Conservation (phyloP, 306 rosid genomes). For the Trichosanthes truncata region DNA sequence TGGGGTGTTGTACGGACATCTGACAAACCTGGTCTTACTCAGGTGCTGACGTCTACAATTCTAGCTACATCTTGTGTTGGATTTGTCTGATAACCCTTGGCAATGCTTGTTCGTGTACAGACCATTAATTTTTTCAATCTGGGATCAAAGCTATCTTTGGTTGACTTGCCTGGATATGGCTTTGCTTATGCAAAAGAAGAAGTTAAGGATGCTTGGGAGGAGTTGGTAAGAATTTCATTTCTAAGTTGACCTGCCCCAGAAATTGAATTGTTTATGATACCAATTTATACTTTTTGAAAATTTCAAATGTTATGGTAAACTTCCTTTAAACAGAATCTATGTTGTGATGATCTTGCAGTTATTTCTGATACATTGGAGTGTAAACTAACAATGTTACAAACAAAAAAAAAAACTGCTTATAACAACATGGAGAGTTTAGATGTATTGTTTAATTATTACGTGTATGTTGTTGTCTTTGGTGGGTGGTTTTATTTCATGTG, state of each 20-base stretch:
- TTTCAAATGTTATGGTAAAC: background rate
- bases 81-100: constrained; percentile 9
- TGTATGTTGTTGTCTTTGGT: background rate
- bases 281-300: background rate
- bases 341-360: background rate
- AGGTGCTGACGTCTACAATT: constrained; percentile 28
- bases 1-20: constrained; percentile 95
- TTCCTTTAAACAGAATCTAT: background rate
- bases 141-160: constrained; percentile 67
- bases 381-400: background rate
- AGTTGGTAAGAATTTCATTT: constrained; percentile 58
- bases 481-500: background rate
- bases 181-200: constrained; percentile 98
- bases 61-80: background rate
- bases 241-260: constrained; percentile 2
- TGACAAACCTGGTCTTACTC: constrained; percentile 93
- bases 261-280: background rate
- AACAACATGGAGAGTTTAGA: background rate
- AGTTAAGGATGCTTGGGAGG: constrained; percentile 94
- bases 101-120: constrained; percentile 35
- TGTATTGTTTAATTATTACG: background rate
- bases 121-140: constrained; percentile 72
- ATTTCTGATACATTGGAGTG: background rate
- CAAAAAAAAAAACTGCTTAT: background rate
- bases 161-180: constrained; percentile 98